Evolutionary conservation across 108 stramenopile species (phyloP).

Genomic region (Parietichytrium sp.): DNA sequence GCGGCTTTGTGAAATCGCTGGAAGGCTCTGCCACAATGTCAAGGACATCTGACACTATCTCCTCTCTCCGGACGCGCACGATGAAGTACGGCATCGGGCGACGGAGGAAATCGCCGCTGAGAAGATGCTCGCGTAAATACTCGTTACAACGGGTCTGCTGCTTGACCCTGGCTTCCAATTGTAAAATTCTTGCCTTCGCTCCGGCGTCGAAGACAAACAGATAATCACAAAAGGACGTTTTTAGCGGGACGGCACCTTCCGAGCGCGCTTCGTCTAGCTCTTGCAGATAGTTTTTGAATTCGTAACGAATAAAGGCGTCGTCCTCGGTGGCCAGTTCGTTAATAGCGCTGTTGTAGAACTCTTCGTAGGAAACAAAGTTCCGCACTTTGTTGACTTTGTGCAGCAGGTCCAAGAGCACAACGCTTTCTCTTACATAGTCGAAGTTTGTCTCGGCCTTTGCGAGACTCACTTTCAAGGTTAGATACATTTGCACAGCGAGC

Average conservation of each 20-base stretch:
- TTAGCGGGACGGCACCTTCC: background rate
- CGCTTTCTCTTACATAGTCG: background rate
- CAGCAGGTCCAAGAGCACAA: background rate
- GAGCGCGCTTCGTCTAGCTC: background rate
- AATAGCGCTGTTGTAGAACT: constrained; percentile 25
- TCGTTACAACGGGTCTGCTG: too few relatives aligned
- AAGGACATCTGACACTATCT: constrained; percentile 56
- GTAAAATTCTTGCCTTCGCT: background rate
- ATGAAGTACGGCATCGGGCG: constrained; percentile 44
- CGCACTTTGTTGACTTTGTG: background rate
- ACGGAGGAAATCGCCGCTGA: background rate
- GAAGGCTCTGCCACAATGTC: constrained; percentile 48
- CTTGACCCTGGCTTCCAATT: constrained; percentile 15
- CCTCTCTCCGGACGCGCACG: constrained; percentile 44
- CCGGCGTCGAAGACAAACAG: constrained; percentile 35
- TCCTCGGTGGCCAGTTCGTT: constrained; percentile 36
- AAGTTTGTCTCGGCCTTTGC: background rate
- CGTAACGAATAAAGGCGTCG: background rate
- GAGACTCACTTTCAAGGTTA: background rate
- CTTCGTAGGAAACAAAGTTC: background rate
- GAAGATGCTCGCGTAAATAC: background rate
- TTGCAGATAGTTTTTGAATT: background rate
- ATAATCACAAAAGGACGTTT: constrained; percentile 32
- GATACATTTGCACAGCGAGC: constrained; percentile 5
- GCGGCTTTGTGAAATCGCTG: constrained; percentile 69